These are phyloP conservation scores for Talaromyces sp. DNA, from an alignment of 2,329 filamentous ascomycete genomes.

Conservation along the genomic window DNA sequence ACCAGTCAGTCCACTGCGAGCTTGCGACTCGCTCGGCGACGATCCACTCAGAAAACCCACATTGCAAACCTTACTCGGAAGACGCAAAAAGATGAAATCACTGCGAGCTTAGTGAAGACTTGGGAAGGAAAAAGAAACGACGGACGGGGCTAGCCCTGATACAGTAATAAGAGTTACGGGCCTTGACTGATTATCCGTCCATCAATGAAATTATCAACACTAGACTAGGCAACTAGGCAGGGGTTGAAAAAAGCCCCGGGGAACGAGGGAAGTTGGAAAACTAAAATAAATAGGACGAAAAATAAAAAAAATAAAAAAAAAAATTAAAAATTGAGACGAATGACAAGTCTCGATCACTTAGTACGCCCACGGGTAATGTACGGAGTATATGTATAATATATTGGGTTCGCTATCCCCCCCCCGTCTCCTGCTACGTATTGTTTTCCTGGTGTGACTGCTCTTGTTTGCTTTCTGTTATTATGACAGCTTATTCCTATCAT, in stretches of 20 bases:
- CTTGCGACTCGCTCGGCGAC: background rate
- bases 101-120: background rate
- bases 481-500: background rate
- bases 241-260: conserved; percentile 7
- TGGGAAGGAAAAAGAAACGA: conserved; percentile 1
- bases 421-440: conserved; percentile 5
- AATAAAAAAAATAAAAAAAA: background rate
- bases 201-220: background rate
- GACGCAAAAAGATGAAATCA: background rate
- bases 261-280: conserved; percentile 9
- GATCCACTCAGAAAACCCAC: conserved; percentile 6
- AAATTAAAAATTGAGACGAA: background rate
- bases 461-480: conserved; percentile 5
- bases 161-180: background rate
- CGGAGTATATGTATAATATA: conserved; percentile 1
- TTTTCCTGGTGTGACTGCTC: conserved; percentile 15
- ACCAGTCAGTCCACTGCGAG: background rate
- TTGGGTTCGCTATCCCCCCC: background rate
- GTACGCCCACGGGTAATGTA: background rate
- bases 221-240: conserved; percentile 10
- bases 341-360: conserved; percentile 1
- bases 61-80: background rate
- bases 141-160: conserved; percentile 1
- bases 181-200: conserved; percentile 5
- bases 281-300: conserved; percentile 3